phyloP scores from a whole-genome alignment of 129 eudicot species.

The Flaveria robusta region DNA sequence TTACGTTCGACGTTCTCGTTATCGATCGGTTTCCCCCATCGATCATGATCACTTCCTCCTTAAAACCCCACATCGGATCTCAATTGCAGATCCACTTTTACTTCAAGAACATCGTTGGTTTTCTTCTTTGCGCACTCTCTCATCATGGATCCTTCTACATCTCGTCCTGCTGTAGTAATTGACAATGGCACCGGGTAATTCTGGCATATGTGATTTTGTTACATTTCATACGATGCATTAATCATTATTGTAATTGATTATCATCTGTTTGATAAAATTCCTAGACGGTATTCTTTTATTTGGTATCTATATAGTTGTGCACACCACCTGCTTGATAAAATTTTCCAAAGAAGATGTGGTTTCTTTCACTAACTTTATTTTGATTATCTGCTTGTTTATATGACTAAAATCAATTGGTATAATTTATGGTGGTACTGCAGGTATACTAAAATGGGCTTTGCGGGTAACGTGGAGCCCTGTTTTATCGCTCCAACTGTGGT shows the following conservation, averaged over 20 bases:
- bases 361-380: neutral
- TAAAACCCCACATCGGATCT: slow-evolving; percentile 59
- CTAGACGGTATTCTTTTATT: neutral
- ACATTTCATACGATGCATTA: neutral
- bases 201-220: no score
- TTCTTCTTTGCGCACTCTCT: slow-evolving; percentile 19
- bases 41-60: slow-evolving; percentile 63
- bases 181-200: slow-evolving; percentile 98
- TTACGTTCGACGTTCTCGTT: slow-evolving; percentile 32
- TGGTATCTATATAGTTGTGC: neutral
- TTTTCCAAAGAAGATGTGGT: slow-evolving; percentile 1
- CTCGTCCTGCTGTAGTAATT: slow-evolving; percentile 96
- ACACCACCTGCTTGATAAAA: slow-evolving; percentile 39
- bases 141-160: slow-evolving; percentile 73
- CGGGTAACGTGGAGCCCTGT: slow-evolving; percentile 92
- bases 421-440: slow-evolving; percentile 42
- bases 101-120: slow-evolving; percentile 14
- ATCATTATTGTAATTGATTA: neutral
- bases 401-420: no score
- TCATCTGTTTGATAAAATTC: slow-evolving; percentile 4
- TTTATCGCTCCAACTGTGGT: slow-evolving; percentile 84
- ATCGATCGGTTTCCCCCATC: slow-evolving; percentile 33
- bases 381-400: neutral
- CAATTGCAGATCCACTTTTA: slow-evolving; percentile 55
- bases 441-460: slow-evolving; percentile 96